Evolutionary conservation across 768 basidiomycete genomes (phyloP), one percentile per base, ranked within the genome.

Genomic region (Candolleomyces efflorescens): DNA sequence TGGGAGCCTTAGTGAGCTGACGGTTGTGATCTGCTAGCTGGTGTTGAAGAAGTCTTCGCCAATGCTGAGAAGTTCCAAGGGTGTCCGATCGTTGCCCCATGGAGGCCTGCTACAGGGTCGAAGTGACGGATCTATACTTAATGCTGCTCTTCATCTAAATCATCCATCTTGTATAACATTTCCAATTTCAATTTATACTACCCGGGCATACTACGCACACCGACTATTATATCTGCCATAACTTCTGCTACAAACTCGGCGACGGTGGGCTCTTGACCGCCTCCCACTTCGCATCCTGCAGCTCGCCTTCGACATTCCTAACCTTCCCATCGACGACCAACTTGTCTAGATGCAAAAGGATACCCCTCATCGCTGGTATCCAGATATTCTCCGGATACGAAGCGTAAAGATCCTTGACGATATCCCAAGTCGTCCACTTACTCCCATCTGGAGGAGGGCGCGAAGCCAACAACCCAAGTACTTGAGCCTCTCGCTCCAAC

Each of bases 401-500:
- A 22, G 82, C 82, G 64, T 96, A 96, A 52, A 94, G 79, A 12
- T 65, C 75, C 60, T 76, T 74, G 10, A 90, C 86, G 54, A 90
- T 74, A 18, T 78, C 75, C 83, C 84, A 85, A 0, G 85, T 85
- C 36, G 88, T 81, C 85, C 83, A 86, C 17, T 51, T 51, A 22
- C 56, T 49, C 60, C 65, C 56, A 22, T 53, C 50, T 10, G 57
- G 66, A 15, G 63, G 52, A 0, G 75, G 72, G 18, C 75, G 70
- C 9, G 72, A 44, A 22, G 67, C 67, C 20, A 74, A 65, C 24
- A 90, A 68, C 17, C 71, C 67, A 1, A 97, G 49, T 37, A 98
- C 84, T 73, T 98, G 87, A 7, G 75, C 73, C 68, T 98, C 96
- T 53, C 94, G 78, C 60, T 90, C 82, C 55, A 87, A 76, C 9